These are phyloP conservation scores for Chamaecrista fasciculata DNA, from an alignment of 306 rosid species.

Conservation along the genomic window DNA sequence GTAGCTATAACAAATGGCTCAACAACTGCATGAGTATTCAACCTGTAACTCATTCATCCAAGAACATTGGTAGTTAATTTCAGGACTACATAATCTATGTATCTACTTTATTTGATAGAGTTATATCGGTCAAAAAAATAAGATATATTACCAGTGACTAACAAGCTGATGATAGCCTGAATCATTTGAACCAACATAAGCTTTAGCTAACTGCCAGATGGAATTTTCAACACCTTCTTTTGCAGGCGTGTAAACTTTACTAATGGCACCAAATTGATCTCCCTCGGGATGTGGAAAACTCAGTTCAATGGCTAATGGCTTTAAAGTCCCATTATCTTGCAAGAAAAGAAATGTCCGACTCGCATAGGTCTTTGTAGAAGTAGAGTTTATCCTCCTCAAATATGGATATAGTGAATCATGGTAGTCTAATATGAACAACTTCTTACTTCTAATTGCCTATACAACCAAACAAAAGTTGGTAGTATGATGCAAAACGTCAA, in stretches of 20 bases:
- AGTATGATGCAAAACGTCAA: background rate
- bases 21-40: slow-evolving; percentile 70
- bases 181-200: slow-evolving; percentile 65
- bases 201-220: slow-evolving; percentile 83
- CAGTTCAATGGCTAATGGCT: slow-evolving; percentile 71
- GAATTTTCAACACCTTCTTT: slow-evolving; percentile 52
- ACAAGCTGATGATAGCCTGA: slow-evolving; percentile 78
- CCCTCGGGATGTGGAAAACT: slow-evolving; percentile 65
- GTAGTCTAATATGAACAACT: slow-evolving; percentile 65
- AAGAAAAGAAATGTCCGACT: slow-evolving; percentile 66
- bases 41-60: slow-evolving; percentile 45
- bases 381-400: slow-evolving; percentile 60
- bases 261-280: slow-evolving; percentile 54
- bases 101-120: slow-evolving; percentile 5
- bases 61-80: background rate
- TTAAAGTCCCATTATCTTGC: slow-evolving; percentile 56
- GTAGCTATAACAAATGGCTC: slow-evolving; percentile 85
- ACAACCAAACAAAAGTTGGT: slow-evolving; percentile 20
- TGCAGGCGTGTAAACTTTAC: slow-evolving; percentile 53
- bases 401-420: slow-evolving; percentile 73
- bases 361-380: slow-evolving; percentile 59
- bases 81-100: slow-evolving; percentile 1
- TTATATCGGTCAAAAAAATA: too few relatives aligned
- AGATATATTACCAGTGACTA: slow-evolving; percentile 95
- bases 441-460: slow-evolving; percentile 59